phyloP scores from a whole-genome alignment of 768 basidiomycete species.

The Suillus luteus region DNA sequence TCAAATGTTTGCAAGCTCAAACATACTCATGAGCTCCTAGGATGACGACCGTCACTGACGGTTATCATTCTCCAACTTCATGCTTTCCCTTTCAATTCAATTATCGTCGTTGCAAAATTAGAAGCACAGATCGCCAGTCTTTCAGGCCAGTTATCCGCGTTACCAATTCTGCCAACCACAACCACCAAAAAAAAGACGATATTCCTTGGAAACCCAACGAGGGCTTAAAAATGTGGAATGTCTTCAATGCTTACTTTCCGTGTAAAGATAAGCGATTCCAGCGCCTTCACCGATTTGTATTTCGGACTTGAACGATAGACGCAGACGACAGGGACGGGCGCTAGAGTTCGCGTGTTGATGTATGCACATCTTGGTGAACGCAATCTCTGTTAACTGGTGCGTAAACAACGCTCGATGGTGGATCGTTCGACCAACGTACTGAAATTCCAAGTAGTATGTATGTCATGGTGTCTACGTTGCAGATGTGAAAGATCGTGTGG shows the following conservation, averaged over 20 bases:
- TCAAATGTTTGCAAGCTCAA: not conserved
- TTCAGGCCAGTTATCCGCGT: not conserved
- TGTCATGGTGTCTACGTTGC: conserved; percentile 35
- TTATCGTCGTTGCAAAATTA: not conserved
- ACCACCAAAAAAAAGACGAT: conserved; percentile 4
- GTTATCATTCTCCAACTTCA: not conserved
- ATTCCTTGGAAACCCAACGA: conserved; percentile 51
- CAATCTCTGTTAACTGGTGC: conserved; percentile 31
- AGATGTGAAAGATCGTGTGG: conserved; percentile 17
- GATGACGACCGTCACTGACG: not conserved
- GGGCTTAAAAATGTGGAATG: conserved; percentile 50
- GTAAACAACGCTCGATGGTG: conserved; percentile 35
- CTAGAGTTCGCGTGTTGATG: conserved; percentile 20
- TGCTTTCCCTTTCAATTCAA: not conserved
- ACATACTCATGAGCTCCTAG: not conserved
- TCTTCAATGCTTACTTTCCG: conserved; percentile 50
- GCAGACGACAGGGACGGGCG: conserved; percentile 50
- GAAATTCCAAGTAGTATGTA: conserved; percentile 52
- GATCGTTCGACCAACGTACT: conserved; percentile 41
- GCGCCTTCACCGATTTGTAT: conserved; percentile 44
- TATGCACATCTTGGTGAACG: conserved; percentile 25
- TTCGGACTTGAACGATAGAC: conserved; percentile 52
- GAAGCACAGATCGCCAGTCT: conserved; percentile 6
- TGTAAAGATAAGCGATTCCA: conserved; percentile 46
- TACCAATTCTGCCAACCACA: not conserved